Percentiles rank a stretch among this genome's conserved stretches.
Conservation (phyloP, 331 rosid genomes). For the Erythrophleum ivorense region DNA sequence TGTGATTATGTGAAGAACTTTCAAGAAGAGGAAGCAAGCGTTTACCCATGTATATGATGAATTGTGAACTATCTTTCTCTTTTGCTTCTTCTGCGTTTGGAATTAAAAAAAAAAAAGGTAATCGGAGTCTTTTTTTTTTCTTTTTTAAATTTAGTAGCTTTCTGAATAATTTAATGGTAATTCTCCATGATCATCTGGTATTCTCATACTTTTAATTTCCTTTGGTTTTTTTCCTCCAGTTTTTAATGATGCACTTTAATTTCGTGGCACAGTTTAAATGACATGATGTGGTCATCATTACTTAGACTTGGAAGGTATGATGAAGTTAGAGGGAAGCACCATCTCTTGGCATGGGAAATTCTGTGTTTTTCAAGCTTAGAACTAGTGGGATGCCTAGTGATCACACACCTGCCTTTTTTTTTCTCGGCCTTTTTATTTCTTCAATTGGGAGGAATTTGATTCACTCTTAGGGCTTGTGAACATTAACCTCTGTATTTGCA, state of each 20-base stretch:
- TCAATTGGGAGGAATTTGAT: background rate
- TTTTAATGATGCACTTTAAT: background rate
- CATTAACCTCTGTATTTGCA: constrained; percentile 31
- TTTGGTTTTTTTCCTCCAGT: background rate
- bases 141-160: constrained; percentile 24
- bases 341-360: constrained; percentile 1
- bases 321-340: constrained; percentile 2
- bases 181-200: constrained; percentile 5
- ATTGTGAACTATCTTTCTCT: constrained; percentile 41
- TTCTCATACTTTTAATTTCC: background rate
- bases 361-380: constrained; percentile 14
- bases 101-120: constrained; percentile 47
- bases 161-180: background rate
- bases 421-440: background rate
- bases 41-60: constrained; percentile 50
- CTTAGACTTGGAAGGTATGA: constrained; percentile 45
- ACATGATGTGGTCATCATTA: constrained; percentile 44
- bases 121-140: constrained; percentile 5
- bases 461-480: constrained; percentile 49
- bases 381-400: background rate
- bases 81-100: constrained; percentile 43
- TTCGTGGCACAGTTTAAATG: constrained; percentile 1
- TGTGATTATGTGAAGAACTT: constrained; percentile 36
- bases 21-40: constrained; percentile 26
- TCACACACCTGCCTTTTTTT: background rate